phyloP scores from a whole-genome alignment of 495 filamentous ascomycete species.

The Aspergillus asperescens region DNA sequence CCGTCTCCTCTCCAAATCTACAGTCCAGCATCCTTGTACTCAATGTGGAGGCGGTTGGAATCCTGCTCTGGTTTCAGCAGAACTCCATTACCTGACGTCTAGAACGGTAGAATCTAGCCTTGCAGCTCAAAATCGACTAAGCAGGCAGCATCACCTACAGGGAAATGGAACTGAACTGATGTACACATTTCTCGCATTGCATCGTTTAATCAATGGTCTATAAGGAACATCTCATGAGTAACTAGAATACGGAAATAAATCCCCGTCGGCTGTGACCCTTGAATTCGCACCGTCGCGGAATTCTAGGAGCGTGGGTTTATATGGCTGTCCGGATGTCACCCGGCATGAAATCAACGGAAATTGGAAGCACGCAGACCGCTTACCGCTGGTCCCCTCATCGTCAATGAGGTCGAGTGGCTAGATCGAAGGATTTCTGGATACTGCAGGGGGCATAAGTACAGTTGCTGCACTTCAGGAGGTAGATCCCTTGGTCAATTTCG shows the following conservation, averaged over 20 bases:
- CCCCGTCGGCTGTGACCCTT: slow-evolving; percentile 7
- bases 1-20: neutral
- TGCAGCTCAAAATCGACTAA: neutral
- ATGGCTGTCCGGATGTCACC: slow-evolving; percentile 8
- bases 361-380: neutral
- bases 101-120: slow-evolving; percentile 6
- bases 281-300: neutral
- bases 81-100: slow-evolving; percentile 1
- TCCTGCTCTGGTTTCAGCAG: slow-evolving; percentile 4
- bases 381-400: slow-evolving; percentile 1
- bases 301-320: slow-evolving; percentile 1
- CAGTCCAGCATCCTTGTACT: slow-evolving; percentile 8
- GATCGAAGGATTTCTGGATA: neutral
- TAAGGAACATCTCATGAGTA: slow-evolving; percentile 2
- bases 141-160: neutral
- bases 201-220: neutral
- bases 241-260: neutral
- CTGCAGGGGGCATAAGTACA: neutral
- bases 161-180: neutral
- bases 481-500: neutral
- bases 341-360: neutral
- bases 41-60: slow-evolving; percentile 4
- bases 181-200: neutral
- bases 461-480: neutral
- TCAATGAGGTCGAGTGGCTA: neutral